Evolutionary conservation across 148 eudicot genomes (phyloP).

Genomic region (Rhododendron vialii): DNA sequence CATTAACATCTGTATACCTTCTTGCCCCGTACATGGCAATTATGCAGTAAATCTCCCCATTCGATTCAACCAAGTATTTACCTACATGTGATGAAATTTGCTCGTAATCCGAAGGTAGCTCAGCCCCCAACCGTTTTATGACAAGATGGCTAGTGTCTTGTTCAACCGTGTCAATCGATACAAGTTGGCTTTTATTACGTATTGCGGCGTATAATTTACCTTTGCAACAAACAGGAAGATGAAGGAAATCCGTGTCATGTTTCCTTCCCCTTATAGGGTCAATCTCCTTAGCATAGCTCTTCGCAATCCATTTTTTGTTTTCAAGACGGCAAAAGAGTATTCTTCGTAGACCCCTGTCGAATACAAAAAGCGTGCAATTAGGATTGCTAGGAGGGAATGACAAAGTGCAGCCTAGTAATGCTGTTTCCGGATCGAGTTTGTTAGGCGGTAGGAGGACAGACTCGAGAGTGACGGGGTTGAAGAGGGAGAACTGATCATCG

Average conservation of each 20-base stretch:
- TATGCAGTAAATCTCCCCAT: neutral
- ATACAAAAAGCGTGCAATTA: neutral
- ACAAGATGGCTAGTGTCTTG: neutral
- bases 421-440: neutral
- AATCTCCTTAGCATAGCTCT: neutral
- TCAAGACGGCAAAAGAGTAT: neutral
- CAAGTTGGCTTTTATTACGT: neutral
- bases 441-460: neutral
- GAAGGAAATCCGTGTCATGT: neutral
- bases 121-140: neutral
- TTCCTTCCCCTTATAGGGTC: neutral
- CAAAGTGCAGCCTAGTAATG: neutral
- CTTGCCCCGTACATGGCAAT: neutral
- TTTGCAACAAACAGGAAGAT: neutral
- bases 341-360: neutral
- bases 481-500: neutral
- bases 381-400: conserved; percentile 2
- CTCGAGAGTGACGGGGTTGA: conserved; percentile 3
- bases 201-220: neutral
- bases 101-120: neutral
- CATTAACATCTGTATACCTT: neutral
- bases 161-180: neutral
- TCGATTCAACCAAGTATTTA: neutral
- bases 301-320: neutral
- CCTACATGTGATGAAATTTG: neutral